These are phyloP conservation scores for Skeletonema potamos DNA, from an alignment of 108 stramenopile species.

Conservation along the genomic window DNA sequence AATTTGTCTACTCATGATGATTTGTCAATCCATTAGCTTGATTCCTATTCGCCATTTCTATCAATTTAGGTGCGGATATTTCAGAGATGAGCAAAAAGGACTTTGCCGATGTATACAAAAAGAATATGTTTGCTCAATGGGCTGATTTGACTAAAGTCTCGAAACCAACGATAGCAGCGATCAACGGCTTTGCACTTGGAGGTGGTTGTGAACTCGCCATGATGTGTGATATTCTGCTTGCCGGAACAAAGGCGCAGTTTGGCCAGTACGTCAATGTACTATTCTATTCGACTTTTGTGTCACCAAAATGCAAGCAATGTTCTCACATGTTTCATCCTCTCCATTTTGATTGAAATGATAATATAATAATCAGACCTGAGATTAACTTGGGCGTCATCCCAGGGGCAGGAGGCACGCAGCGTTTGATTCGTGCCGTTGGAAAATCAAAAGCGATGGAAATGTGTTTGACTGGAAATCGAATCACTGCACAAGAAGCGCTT, in stretches of 20 bases:
- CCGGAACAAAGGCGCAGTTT: conserved; percentile 92
- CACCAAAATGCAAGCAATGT: too few relatives aligned
- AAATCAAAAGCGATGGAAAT: conserved; percentile 99
- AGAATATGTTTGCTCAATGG: conserved; percentile 96
- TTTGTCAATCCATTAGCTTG: background rate
- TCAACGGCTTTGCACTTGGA: conserved; percentile 97
- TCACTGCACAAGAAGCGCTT: conserved; percentile 88
- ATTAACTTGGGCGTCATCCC: conserved; percentile 97
- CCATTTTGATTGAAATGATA: too few relatives aligned
- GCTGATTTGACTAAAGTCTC: conserved; percentile 69
- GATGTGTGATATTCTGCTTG: conserved; percentile 98
- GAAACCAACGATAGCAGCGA: conserved; percentile 94
- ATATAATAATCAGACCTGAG: conserved; percentile 88
- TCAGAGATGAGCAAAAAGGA: conserved; percentile 85
- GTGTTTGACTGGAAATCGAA: conserved; percentile 92
- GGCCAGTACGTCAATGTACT: conserved; percentile 34
- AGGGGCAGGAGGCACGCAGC: conserved; percentile 95
- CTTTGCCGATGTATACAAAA: conserved; percentile 81
- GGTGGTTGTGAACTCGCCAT: conserved; percentile 99
- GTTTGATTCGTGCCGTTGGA: conserved; percentile 93
- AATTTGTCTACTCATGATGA: background rate
- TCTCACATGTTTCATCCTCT: too few relatives aligned
- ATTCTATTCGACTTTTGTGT: too few relatives aligned
- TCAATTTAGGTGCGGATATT: conserved; percentile 86
- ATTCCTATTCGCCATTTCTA: background rate